phyloP scores from a whole-genome alignment of 2,329 filamentous ascomycete species.

The Ramichloridium luteum region DNA sequence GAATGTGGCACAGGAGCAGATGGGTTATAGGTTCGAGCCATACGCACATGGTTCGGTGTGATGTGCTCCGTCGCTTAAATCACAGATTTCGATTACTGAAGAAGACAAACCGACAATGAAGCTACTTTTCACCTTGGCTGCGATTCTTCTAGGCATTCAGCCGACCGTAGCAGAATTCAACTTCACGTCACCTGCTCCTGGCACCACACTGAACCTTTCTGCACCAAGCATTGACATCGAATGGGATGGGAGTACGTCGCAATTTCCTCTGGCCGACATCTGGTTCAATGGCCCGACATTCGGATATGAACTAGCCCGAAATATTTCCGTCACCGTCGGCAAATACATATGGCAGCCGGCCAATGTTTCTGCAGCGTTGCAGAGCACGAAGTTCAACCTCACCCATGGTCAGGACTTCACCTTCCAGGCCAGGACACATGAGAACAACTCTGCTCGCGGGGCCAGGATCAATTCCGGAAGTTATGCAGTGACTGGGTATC shows the following conservation, averaged over 20 bases:
- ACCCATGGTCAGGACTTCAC: not conserved
- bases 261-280: not conserved
- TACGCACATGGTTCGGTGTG: no score
- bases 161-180: not conserved
- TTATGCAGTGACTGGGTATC: constrained; percentile 2
- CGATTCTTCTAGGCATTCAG: no score
- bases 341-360: constrained; percentile 3
- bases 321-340: constrained; percentile 1
- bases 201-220: constrained; percentile 1
- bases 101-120: no score
- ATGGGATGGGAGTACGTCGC: not conserved
- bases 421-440: constrained; percentile 2
- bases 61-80: no score
- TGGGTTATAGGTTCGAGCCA: no score
- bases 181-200: not conserved
- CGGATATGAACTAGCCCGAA: constrained; percentile 1
- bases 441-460: constrained; percentile 1
- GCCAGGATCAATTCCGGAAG: not conserved
- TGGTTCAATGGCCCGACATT: not conserved
- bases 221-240: constrained; percentile 2
- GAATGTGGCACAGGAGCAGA: no score
- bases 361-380: constrained; percentile 3
- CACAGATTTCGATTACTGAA: no score
- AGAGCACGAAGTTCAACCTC: constrained; percentile 3
- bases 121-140: no score